phyloP scores from a whole-genome alignment of 345 rosid species.

The Arabidopsis thaliana region TAIR10.1 NC_003075.7:15542001-15542500 shows the following conservation, averaged over 20 bases:
- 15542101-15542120: constrained; percentile 87
- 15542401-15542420: not conserved
- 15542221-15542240: constrained; percentile 80
- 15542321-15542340: not conserved
- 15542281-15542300: not conserved
- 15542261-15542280: not conserved
- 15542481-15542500: constrained; percentile 10
- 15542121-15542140: constrained; percentile 98
- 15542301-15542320: not conserved
- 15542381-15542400: constrained; percentile 10
- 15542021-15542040: not conserved
- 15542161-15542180: constrained; percentile 89
- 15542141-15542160: constrained; percentile 98
- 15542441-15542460: constrained; percentile 16
- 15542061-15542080: not conserved
- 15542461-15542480: constrained; percentile 6
- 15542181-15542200: constrained; percentile 94
- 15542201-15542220: constrained; percentile 99
- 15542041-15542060: constrained; percentile 6
- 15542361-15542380: constrained; percentile 16
- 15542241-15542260: not conserved
- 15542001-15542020: constrained; percentile 6
- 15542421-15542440: not conserved
- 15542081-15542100: constrained; percentile 21
- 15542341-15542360: not conserved